phyloP scores from a whole-genome alignment of 495 filamentous ascomycete species.

The Penicillium egyptiacum region DNA sequence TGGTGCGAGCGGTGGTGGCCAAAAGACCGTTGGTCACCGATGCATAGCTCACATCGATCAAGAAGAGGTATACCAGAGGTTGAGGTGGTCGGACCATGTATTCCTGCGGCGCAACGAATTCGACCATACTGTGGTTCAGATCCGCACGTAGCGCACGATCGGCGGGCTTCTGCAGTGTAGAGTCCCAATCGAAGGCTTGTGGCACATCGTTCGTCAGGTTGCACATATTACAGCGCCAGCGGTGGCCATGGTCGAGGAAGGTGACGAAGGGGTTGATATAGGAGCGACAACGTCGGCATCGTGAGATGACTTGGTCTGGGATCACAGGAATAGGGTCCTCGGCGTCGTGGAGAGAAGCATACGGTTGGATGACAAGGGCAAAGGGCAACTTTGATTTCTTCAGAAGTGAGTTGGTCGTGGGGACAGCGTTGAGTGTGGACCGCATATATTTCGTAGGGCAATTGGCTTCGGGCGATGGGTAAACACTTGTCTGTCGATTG shows the following conservation, averaged over 20 bases:
- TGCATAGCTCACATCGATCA: slow-evolving; percentile 94
- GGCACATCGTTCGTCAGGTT: slow-evolving; percentile 98
- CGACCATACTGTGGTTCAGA: slow-evolving; percentile 90
- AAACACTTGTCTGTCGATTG: slow-evolving; percentile 73
- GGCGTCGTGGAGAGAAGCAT: slow-evolving; percentile 84
- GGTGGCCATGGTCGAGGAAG: slow-evolving; percentile 94
- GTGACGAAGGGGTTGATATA: slow-evolving; percentile 98
- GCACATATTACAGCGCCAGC: slow-evolving; percentile 99
- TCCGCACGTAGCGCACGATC: slow-evolving; percentile 89
- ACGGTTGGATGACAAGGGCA: slow-evolving; percentile 94
- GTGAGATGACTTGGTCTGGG: slow-evolving; percentile 93
- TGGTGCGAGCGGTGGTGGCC: slow-evolving; percentile 89
- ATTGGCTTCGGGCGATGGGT: slow-evolving; percentile 87
- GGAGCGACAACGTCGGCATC: slow-evolving; percentile 90
- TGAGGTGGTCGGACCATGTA: slow-evolving; percentile 99
- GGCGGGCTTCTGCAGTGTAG: slow-evolving; percentile 79
- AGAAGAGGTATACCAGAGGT: slow-evolving; percentile 95
- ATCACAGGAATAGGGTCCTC: slow-evolving; percentile 91
- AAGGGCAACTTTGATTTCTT: slow-evolving; percentile 97
- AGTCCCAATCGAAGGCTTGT: slow-evolving; percentile 98
- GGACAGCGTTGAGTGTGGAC: slow-evolving; percentile 89
- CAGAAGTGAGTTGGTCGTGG: slow-evolving; percentile 83
- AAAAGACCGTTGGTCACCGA: slow-evolving; percentile 91
- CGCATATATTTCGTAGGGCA: slow-evolving; percentile 93
- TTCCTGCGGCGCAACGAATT: slow-evolving; percentile 97